Evolutionary conservation across 208 protist species (phyloP), one percentile per base, ranked within the genome.

Genomic region (Trypanosoma platydactyli): DNA sequence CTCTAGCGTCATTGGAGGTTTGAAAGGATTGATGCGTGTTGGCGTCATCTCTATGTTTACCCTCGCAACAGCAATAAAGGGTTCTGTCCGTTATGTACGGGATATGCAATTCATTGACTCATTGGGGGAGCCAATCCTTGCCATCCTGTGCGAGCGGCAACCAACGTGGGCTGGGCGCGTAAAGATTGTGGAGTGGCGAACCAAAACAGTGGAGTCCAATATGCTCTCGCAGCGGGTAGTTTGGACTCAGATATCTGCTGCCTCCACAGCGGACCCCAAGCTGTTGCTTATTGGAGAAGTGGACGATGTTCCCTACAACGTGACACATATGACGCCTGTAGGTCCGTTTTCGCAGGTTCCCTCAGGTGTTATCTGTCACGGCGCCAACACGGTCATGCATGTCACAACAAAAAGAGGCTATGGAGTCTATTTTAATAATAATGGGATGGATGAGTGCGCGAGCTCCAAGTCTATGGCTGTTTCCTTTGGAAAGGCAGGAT

Each of bases 41-140:
- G 62, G 64, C 30, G 0, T 48, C 7, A 67, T 90, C 33, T 71
- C 79, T 33, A 67, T 71, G 29, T 69, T 90, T 51, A 80, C 79
- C 24, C 41, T 74, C 85, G 35, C 69, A 65, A n/a, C 67, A 71
- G 57, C 45, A 12, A 63, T 92, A 12, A 82, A 89, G 33, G 35
- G 65, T 7, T 48, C 70, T 20, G 73, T 94, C 60, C 83, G 78
- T 45, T 92, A 96, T 67, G 76, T 96, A 0, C 88, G 91, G 5
- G 91, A 96, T 65, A 59, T 96, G 35, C 82, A 91, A 52, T 96
- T 96, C 61, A 88, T 96, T 44, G 82, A 83, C 20, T 87, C 88
- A 0, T 38, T 59, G 7, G 80, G 90, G 13, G 88, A 96, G 55
- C 88, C 88, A 24, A 71, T 92, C 20, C 13, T 96, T 46, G 88